phyloP scores from a whole-genome alignment of 176 grass and related monocot genomes.

The Oryza coarctata region DNA sequence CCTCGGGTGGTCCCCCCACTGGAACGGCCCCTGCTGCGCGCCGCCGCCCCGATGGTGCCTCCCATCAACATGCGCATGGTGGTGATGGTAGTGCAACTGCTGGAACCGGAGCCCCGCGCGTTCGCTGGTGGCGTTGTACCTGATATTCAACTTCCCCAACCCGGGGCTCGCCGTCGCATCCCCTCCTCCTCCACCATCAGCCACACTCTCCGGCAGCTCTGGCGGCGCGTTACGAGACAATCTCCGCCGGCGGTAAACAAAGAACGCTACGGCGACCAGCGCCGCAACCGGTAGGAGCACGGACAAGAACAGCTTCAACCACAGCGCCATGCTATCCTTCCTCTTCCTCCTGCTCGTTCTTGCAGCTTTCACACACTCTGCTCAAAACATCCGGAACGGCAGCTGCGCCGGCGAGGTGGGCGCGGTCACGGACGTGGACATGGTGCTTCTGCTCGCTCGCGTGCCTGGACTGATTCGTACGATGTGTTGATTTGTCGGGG shows the following conservation, averaged over 20 bases:
- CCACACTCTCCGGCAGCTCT: not conserved
- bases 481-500: slow-evolving; percentile 16
- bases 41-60: slow-evolving; percentile 26
- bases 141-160: slow-evolving; percentile 40
- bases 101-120: slow-evolving; percentile 63
- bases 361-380: not conserved
- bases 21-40: slow-evolving; percentile 46
- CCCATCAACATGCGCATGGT: not conserved
- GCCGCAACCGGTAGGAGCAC: slow-evolving; percentile 21
- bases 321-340: slow-evolving; percentile 23
- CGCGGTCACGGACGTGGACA: slow-evolving; percentile 21
- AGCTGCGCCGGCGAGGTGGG: not conserved
- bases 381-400: not conserved
- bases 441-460: not conserved
- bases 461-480: slow-evolving; percentile 12
- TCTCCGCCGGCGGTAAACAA: slow-evolving; percentile 8
- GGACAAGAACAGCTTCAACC: slow-evolving; percentile 47
- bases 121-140: slow-evolving; percentile 40
- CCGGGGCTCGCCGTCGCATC: slow-evolving; percentile 27
- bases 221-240: slow-evolving; percentile 20
- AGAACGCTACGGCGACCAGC: slow-evolving; percentile 14
- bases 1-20: slow-evolving; percentile 71
- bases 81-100: slow-evolving; percentile 52
- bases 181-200: not conserved
- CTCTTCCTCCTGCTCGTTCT: not conserved